Evolutionary conservation across 768 basidiomycete genomes (phyloP).

Genomic region (Mycena chlorophos): DNA sequence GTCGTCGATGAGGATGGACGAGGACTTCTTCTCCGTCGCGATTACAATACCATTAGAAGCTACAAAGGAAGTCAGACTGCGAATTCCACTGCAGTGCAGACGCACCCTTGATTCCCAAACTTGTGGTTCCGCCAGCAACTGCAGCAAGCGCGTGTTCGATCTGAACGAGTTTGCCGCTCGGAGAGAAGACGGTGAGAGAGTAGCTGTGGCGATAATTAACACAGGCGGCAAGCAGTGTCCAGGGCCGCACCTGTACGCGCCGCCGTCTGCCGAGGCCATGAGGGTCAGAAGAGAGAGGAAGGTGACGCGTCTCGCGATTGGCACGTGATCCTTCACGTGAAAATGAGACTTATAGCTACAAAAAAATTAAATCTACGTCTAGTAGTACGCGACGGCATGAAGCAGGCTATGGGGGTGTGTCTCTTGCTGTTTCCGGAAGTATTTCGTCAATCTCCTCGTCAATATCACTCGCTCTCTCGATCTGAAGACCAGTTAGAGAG

Average conservation of each 20-base stretch:
- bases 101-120: slow-evolving; percentile 96
- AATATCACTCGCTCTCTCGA: slow-evolving; percentile 81
- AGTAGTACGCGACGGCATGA: slow-evolving; percentile 92
- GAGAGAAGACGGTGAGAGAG: slow-evolving; percentile 99
- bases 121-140: slow-evolving; percentile 92
- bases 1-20: slow-evolving; percentile 96
- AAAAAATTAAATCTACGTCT: slow-evolving; percentile 22
- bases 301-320: slow-evolving; percentile 1
- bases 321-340: slow-evolving; percentile 23
- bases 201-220: slow-evolving; percentile 55
- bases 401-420: slow-evolving; percentile 90
- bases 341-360: too few relatives aligned
- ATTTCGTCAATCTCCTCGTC: slow-evolving; percentile 91
- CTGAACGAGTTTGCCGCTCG: slow-evolving; percentile 98
- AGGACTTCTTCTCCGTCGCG: slow-evolving; percentile 98
- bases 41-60: slow-evolving; percentile 99
- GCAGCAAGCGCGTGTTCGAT: slow-evolving; percentile 99
- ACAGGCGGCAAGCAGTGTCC: slow-evolving; percentile 10
- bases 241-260: slow-evolving; percentile 79
- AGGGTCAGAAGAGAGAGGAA: too few relatives aligned
- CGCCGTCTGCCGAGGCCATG: slow-evolving; percentile 83
- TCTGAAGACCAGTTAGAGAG: slow-evolving; percentile 45
- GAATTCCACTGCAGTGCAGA: slow-evolving; percentile 15
- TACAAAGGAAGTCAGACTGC: slow-evolving; percentile 33
- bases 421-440: slow-evolving; percentile 76